Evolutionary conservation across 768 basidiomycete genomes (phyloP).

Genomic region (Botryobasidium botryosum): DNA sequence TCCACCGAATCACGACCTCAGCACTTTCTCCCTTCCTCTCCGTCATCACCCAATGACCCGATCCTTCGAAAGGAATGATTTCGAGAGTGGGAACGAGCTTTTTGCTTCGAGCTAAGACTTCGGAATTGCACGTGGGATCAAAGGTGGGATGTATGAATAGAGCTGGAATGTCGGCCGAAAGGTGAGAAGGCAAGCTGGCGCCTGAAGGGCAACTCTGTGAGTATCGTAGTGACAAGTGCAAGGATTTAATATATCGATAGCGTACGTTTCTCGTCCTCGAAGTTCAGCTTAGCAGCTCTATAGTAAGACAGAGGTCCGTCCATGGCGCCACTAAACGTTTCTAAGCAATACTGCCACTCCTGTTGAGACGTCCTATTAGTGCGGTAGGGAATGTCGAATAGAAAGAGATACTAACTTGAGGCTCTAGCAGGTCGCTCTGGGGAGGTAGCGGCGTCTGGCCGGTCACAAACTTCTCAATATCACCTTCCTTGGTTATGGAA

Average conservation of each 20-base stretch:
- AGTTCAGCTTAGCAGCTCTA: constrained; percentile 40
- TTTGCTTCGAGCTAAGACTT: background rate
- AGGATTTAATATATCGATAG: too few species aligned
- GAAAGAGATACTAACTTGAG: too few species aligned
- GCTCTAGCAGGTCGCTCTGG: too few species aligned
- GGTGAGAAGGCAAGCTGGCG: background rate
- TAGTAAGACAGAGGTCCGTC: constrained; percentile 62
- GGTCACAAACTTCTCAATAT: background rate
- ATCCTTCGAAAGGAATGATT: background rate
- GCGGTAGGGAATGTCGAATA: too few species aligned
- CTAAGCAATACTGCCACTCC: constrained; percentile 40
- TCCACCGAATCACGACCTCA: too few species aligned
- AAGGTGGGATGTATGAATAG: background rate
- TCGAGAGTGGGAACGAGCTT: background rate
- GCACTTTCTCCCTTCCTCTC: too few species aligned
- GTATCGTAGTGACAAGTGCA: background rate
- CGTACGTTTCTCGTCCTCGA: constrained; percentile 44
- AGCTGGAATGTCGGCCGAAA: background rate
- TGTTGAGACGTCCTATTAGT: too few species aligned
- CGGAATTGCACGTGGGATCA: background rate
- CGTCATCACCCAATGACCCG: constrained; percentile 2
- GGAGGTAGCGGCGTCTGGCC: constrained; percentile 1
- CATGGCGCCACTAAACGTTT: constrained; percentile 36
- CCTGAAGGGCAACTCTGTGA: background rate
- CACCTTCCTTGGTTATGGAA: background rate